Conservation (phyloP, 345 rosid genomes). For the Syzygium aqueum region DNA sequence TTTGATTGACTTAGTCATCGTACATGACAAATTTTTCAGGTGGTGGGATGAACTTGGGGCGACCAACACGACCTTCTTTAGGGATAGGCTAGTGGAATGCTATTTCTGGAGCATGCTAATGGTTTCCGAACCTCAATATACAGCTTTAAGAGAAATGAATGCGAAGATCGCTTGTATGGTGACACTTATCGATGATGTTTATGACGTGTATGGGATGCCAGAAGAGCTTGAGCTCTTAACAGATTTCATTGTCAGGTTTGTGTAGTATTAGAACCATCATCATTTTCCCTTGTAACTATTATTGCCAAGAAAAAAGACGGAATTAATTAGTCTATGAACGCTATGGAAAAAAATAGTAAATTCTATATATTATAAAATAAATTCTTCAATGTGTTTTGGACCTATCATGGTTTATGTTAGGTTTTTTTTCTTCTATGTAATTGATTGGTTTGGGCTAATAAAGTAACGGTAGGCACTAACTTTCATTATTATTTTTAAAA, state of each 20-base stretch:
- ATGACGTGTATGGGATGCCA: constrained; percentile 2
- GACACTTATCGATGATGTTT: neutral
- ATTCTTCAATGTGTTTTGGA: neutral
- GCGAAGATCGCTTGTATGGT: neutral
- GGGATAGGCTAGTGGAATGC: too few relatives aligned
- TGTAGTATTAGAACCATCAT: neutral
- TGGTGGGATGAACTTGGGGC: too few relatives aligned
- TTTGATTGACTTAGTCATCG: too few relatives aligned
- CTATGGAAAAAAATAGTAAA: too few relatives aligned
- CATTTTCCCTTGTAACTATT: neutral
- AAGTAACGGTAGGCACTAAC: neutral
- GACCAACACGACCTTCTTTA: too few relatives aligned
- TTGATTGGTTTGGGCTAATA: neutral
- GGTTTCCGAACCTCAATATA: constrained; percentile 8
- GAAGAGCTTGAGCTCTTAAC: constrained; percentile 13
- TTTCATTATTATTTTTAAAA: neutral
- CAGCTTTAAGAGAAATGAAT: neutral
- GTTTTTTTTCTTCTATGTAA: neutral
- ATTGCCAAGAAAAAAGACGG: neutral
- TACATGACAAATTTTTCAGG: too few relatives aligned
- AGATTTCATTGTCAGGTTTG: constrained; percentile 5
- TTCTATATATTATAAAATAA: too few relatives aligned
- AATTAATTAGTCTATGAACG: neutral
- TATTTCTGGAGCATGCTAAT: too few relatives aligned
- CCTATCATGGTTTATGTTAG: neutral